Evolutionary conservation across 2,329 filamentous ascomycete genomes (phyloP).

Genomic region (Sporothrix curviconia): DNA sequence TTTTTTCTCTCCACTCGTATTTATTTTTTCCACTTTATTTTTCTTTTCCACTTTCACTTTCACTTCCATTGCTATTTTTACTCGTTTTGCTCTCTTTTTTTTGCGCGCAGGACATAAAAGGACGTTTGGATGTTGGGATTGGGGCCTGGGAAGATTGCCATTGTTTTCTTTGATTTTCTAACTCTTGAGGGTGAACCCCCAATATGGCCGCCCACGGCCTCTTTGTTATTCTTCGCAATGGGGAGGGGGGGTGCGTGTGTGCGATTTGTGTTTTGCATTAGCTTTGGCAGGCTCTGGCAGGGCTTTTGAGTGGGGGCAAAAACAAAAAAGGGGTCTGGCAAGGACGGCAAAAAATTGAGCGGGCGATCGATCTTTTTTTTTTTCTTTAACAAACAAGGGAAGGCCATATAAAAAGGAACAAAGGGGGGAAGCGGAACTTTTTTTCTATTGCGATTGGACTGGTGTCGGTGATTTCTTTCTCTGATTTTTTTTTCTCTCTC

Average conservation of each 20-base stretch:
- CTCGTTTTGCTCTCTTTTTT: slow-evolving; percentile 11
- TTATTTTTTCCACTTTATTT: neutral
- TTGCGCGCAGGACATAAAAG: slow-evolving; percentile 6
- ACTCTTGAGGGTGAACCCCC: slow-evolving; percentile 6
- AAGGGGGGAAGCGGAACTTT: slow-evolving; percentile 18
- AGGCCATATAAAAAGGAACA: slow-evolving; percentile 18
- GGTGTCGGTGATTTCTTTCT: slow-evolving; percentile 19
- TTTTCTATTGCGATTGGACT: slow-evolving; percentile 17
- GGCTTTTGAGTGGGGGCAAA: slow-evolving; percentile 16
- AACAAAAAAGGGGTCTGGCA: slow-evolving; percentile 14
- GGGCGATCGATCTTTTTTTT: slow-evolving; percentile 12
- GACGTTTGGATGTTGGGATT: slow-evolving; percentile 9
- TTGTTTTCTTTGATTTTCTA: neutral
- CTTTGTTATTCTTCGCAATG: slow-evolving; percentile 7
- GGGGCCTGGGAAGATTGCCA: slow-evolving; percentile 1
- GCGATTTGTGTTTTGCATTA: too few species aligned
- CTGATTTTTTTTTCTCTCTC: slow-evolving; percentile 16
- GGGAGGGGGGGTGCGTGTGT: neutral
- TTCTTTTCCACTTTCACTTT: neutral
- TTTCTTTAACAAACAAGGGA: slow-evolving; percentile 8
- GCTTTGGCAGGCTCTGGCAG: slow-evolving; percentile 17
- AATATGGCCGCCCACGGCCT: neutral
- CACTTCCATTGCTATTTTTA: too few species aligned
- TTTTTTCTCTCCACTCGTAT: slow-evolving; percentile 10
- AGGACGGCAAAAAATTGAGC: slow-evolving; percentile 21